Percentiles rank a stretch among this genome's conserved stretches.
Evolutionary conservation across 208 protist species (phyloP).

Genomic region (Trypanosoma cruzi): DNA sequence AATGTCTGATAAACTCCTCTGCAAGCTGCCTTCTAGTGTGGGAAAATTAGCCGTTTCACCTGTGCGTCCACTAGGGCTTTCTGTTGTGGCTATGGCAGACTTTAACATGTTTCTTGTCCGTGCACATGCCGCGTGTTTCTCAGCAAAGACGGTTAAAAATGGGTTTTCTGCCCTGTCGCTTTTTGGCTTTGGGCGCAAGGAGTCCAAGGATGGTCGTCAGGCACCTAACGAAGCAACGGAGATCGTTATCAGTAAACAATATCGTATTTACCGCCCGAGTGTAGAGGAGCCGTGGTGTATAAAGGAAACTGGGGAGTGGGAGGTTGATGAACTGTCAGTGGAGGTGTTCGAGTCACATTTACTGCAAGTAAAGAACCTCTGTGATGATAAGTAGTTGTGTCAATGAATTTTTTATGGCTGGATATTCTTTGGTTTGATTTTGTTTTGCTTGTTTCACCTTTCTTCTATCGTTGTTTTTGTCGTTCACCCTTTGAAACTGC

Average conservation of each 20-base stretch:
- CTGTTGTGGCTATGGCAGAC: constrained; percentile 32
- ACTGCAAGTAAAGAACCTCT: not conserved
- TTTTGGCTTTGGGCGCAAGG: constrained; percentile 7
- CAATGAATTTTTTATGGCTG: not conserved
- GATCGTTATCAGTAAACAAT: constrained; percentile 23
- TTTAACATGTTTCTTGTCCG: constrained; percentile 34
- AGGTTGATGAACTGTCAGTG: constrained; percentile 3
- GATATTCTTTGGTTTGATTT: not conserved
- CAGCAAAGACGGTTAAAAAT: not conserved
- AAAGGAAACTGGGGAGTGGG: constrained; percentile 23
- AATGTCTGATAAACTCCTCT: constrained; percentile 8
- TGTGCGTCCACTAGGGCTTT: constrained; percentile 19
- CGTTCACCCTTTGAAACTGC: not conserved
- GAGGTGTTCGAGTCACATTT: constrained; percentile 4
- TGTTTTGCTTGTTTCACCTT: not conserved
- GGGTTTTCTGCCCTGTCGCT: not conserved
- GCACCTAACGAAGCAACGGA: not conserved
- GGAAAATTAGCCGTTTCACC: not conserved
- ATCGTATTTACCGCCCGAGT: constrained; percentile 16
- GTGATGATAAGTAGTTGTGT: not conserved
- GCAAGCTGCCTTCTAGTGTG: not conserved
- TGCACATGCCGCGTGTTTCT: constrained; percentile 9
- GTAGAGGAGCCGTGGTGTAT: constrained; percentile 10
- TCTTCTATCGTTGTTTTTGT: not conserved
- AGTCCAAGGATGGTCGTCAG: not conserved